Percentiles rank a stretch among this genome's conserved stretches.
These are phyloP conservation scores for Euphorbia celastroides DNA, from an alignment of 441 rosid species.

Conservation along the genomic window DNA sequence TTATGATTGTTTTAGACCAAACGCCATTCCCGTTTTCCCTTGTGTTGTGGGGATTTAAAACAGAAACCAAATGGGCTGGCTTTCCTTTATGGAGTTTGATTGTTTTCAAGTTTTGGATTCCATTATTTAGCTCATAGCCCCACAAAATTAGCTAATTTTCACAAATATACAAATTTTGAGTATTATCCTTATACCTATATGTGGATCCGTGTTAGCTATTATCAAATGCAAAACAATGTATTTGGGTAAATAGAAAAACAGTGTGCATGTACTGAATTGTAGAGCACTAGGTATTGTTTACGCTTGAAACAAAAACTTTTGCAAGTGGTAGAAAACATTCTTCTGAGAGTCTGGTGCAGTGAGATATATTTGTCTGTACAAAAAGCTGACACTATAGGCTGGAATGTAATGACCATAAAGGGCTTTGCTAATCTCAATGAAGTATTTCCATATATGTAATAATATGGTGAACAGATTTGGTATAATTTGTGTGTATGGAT, in stretches of 20 bases:
- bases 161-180: too few relatives aligned
- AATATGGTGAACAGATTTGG: too few relatives aligned
- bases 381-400: too few relatives aligned
- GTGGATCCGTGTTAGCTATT: neutral
- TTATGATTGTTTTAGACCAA: constrained; percentile 20
- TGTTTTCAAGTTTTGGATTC: too few relatives aligned
- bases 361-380: too few relatives aligned
- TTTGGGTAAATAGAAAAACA: neutral
- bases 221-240: neutral
- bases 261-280: neutral
- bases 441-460: too few relatives aligned
- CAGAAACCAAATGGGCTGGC: constrained; percentile 2
- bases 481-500: too few relatives aligned
- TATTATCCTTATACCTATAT: neutral
- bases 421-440: too few relatives aligned
- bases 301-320: neutral
- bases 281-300: neutral
- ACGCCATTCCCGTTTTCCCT: neutral
- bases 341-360: constrained; percentile 11
- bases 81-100: neutral
- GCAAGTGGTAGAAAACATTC: constrained; percentile 1
- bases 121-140: too few relatives aligned
- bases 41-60: neutral
- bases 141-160: too few relatives aligned
- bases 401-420: constrained; percentile 7